Percentiles rank a stretch among this genome's conserved stretches.
phyloP scores from a whole-genome alignment of 2,329 filamentous ascomycete genomes.

The Trichoderma sp. region DNA sequence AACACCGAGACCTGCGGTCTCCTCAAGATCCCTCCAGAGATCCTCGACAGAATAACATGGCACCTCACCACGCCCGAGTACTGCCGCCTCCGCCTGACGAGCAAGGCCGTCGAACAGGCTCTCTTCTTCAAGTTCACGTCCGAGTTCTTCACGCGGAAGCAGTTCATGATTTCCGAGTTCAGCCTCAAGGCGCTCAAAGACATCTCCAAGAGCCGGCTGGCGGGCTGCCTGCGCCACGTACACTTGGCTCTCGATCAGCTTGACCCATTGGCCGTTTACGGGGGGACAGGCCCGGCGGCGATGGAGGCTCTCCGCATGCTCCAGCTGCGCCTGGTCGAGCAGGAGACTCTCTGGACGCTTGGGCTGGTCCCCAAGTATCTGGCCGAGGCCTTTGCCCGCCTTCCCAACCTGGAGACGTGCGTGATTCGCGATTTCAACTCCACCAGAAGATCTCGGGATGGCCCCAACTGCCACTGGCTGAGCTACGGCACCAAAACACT shows the following conservation, averaged over 20 bases:
- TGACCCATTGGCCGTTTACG: background rate
- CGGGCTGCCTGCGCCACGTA: slow-evolving; percentile 44
- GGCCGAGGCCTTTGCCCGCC: slow-evolving; percentile 55
- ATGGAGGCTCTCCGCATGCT: slow-evolving; percentile 17
- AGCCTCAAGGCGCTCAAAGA: slow-evolving; percentile 59
- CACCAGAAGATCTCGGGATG: slow-evolving; percentile 53
- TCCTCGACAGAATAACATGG: slow-evolving; percentile 58
- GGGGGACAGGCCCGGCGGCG: slow-evolving; percentile 5
- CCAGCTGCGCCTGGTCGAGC: slow-evolving; percentile 32
- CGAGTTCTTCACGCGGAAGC: slow-evolving; percentile 67
- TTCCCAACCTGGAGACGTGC: slow-evolving; percentile 58
- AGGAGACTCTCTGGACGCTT: slow-evolving; percentile 42
- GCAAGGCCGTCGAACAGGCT: slow-evolving; percentile 55
- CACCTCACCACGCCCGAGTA: slow-evolving; percentile 60
- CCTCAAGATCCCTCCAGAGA: slow-evolving; percentile 56
- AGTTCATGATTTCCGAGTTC: slow-evolving; percentile 63
- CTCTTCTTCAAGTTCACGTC: slow-evolving; percentile 59
- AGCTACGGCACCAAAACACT: slow-evolving; percentile 57
- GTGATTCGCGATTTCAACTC: slow-evolving; percentile 63
- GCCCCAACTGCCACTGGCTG: slow-evolving; percentile 47
- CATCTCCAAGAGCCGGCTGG: slow-evolving; percentile 53
- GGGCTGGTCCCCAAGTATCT: slow-evolving; percentile 58
- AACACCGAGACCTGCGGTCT: slow-evolving; percentile 30
- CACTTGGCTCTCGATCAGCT: slow-evolving; percentile 37
- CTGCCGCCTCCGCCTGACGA: slow-evolving; percentile 56